Percentiles rank a stretch among this genome's conserved stretches.
Conservation (phyloP, 2,329 filamentous ascomycete species). For the Venturia aucupariae region DNA sequence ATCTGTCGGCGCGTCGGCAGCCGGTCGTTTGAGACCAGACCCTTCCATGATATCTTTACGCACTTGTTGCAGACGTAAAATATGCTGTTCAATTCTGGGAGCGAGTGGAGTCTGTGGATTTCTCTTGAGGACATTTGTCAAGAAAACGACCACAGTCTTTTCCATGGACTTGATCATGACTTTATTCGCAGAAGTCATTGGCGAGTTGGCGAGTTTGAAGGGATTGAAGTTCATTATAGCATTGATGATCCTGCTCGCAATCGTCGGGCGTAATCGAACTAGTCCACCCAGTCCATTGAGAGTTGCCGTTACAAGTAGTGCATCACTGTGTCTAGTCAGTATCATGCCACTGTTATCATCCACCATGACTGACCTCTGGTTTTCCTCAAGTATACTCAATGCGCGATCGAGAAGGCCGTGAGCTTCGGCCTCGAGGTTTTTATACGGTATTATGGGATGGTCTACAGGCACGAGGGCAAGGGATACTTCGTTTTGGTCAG, state of each 20-base stretch:
- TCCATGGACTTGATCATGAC: slow-evolving; percentile 91
- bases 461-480: slow-evolving; percentile 75
- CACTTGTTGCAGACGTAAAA: slow-evolving; percentile 72
- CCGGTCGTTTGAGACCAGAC: slow-evolving; percentile 63
- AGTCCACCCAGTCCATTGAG: slow-evolving; percentile 79
- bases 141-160: slow-evolving; percentile 75
- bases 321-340: slow-evolving; percentile 52
- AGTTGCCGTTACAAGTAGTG: slow-evolving; percentile 80
- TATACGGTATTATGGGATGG: slow-evolving; percentile 69
- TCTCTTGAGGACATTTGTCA: slow-evolving; percentile 67
- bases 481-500: slow-evolving; percentile 73
- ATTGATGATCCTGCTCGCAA: slow-evolving; percentile 76
- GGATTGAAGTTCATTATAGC: slow-evolving; percentile 88
- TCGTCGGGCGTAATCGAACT: slow-evolving; percentile 69
- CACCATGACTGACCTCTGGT: slow-evolving; percentile 56
- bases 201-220: slow-evolving; percentile 65
- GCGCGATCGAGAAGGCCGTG: slow-evolving; percentile 85
- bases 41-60: slow-evolving; percentile 75
- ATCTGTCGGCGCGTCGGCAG: slow-evolving; percentile 61
- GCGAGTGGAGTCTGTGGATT: slow-evolving; percentile 70
- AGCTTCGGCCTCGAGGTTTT: slow-evolving; percentile 84
- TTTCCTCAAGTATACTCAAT: slow-evolving; percentile 75
- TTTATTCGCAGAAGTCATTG: slow-evolving; percentile 68
- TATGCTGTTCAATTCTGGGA: slow-evolving; percentile 73
- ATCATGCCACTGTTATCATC: neutral